Conservation (phyloP, 768 basidiomycete genomes). For the Boletus patriciae region DNA sequence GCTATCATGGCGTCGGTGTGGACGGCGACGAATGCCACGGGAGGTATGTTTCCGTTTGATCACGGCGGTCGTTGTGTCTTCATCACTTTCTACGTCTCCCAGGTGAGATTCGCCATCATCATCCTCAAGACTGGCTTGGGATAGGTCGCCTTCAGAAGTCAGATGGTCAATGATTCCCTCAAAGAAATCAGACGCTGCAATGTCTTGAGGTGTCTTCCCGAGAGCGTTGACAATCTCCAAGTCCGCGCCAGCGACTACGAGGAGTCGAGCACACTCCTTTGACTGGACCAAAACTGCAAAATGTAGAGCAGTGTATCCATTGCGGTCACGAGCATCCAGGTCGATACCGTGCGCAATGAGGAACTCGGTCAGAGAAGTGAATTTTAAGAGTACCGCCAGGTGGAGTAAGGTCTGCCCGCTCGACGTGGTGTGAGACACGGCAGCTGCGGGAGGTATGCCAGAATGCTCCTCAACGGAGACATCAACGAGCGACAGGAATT, state of each 20-base stretch:
- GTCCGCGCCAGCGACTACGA: constrained; percentile 83
- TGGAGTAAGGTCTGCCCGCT: constrained; percentile 89
- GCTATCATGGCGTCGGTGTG: constrained; percentile 14
- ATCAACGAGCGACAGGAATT: constrained; percentile 80
- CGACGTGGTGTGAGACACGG: constrained; percentile 69
- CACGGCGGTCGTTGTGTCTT: constrained; percentile 40
- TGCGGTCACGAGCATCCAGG: constrained; percentile 80
- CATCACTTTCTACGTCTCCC: constrained; percentile 72
- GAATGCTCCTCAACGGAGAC: constrained; percentile 48
- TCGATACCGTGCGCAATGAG: constrained; percentile 73
- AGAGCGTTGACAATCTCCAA: constrained; percentile 68
- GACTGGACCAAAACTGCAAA: constrained; percentile 74
- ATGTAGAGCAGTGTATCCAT: constrained; percentile 89
- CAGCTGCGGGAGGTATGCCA: constrained; percentile 45
- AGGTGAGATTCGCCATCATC: constrained; percentile 61
- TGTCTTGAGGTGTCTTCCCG: constrained; percentile 69
- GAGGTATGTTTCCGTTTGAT: constrained; percentile 32
- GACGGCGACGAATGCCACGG: constrained; percentile 37
- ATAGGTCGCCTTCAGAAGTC: constrained; percentile 25
- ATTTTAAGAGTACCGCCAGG: constrained; percentile 77
- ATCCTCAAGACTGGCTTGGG: constrained; percentile 25
- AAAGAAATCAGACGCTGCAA: constrained; percentile 49
- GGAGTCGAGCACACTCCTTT: constrained; percentile 57
- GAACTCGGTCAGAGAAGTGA: constrained; percentile 66
- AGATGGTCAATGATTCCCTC: constrained; percentile 31